phyloP scores from a whole-genome alignment of 73 alveolate genomes.

The Tetrahymena borealis region DNA sequence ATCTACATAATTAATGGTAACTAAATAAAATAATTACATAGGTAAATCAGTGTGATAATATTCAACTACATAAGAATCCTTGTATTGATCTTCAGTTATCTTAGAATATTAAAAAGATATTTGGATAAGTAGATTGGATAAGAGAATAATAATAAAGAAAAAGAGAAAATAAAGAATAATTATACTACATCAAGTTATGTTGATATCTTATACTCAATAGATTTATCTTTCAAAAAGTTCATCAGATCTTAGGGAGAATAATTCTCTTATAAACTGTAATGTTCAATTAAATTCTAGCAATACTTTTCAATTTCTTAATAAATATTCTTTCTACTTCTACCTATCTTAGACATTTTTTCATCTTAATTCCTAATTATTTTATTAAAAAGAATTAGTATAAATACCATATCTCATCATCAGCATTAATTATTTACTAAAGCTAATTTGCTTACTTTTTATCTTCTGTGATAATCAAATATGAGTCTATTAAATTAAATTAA shows the following conservation, averaged over 20 bases:
- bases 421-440: neutral
- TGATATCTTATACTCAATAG: neutral
- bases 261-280: neutral
- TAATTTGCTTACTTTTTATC: neutral
- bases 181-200: conserved; percentile 1
- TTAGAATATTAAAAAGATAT: too few relatives aligned
- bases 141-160: too few relatives aligned
- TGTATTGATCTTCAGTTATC: neutral
- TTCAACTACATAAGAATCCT: neutral
- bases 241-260: neutral
- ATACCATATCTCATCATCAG: too few relatives aligned
- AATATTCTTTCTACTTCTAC: neutral
- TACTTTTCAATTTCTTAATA: neutral
- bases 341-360: neutral
- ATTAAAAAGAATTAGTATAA: too few relatives aligned
- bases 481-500: neutral
- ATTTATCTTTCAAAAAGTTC: neutral
- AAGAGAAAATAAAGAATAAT: neutral
- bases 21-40: neutral
- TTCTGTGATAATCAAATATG: neutral
- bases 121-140: too few relatives aligned
- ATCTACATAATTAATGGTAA: too few relatives aligned
- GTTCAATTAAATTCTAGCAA: neutral
- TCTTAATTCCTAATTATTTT: neutral
- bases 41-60: neutral